A percentile compares a stretch with the other conserved stretches of the same genome.
phyloP scores from a whole-genome alignment of 176 grass and related monocot genomes.

The Rhynchospora pubera region DNA sequence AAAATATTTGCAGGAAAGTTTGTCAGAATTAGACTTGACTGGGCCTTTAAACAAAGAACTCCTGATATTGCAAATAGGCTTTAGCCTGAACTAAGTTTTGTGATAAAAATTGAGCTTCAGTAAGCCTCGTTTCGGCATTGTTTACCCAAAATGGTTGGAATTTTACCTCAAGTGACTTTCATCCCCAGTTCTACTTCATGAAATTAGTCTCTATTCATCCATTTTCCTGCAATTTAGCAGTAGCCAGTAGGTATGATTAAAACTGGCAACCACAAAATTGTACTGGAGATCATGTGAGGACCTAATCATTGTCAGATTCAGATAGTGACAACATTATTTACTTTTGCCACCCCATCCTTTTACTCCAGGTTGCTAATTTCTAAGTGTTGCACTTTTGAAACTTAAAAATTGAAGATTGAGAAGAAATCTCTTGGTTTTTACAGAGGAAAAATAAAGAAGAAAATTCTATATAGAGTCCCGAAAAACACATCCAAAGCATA shows the following conservation, averaged over 20 bases:
- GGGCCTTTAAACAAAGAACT: not conserved
- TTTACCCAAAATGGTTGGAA: not conserved
- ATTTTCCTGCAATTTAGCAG: not conserved
- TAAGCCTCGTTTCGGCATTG: not conserved
- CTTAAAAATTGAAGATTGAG: not conserved
- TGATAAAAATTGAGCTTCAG: not conserved
- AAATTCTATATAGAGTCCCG: not conserved
- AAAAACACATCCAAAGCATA: not conserved
- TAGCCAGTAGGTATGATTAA: not conserved
- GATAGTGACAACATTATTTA: not conserved
- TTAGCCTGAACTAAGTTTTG: not conserved
- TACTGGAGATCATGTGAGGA: not conserved
- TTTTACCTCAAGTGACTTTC: not conserved
- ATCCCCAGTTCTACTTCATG: not conserved
- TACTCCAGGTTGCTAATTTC: not conserved
- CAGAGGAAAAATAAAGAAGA: too few relatives aligned
- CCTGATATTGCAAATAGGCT: not conserved
- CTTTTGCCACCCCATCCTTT: too few relatives aligned
- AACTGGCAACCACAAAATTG: not conserved
- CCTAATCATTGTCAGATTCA: not conserved
- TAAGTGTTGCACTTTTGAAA: not conserved
- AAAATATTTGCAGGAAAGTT: not conserved
- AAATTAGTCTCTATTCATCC: not conserved
- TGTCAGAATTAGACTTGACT: not conserved
- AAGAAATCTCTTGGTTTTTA: too few relatives aligned